Evolutionary conservation across 768 basidiomycete species (phyloP), one percentile per base, ranked within the genome.

Genomic region (Lyophyllum shimeji): DNA sequence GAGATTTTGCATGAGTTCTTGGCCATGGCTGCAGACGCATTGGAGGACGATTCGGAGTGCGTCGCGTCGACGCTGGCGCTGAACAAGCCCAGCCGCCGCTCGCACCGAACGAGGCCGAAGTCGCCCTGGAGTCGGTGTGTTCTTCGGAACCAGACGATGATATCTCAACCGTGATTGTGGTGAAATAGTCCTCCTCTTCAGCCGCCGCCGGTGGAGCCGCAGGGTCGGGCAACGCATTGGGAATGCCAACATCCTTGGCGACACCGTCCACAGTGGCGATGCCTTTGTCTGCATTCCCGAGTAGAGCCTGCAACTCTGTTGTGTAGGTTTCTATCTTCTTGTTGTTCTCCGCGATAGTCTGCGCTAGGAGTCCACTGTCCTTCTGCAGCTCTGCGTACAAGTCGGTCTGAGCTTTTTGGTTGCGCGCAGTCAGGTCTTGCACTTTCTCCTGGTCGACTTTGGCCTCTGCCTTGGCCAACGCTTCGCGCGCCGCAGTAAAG

Each of bases 1-100:
- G 53, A 47, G 9, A 54, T 33, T 33, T 54, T 54, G 45, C 53
- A 54, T 2, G 45, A 39, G 34, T 54, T 54, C 31, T 54, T 54
- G 9, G 53, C 53, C 53, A 54, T 54, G 3, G 29, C n/a, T 2
- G 46, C 27, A 7, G 27, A 29, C 3, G 53, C 33, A 13, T 54
- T 20, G 21, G 45, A 37, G 1, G 33, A 37, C 18, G 53, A n/a
- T 13, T 27, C 46, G n/a, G 53, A 54, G 31, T 33, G 15, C 1
- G 52, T 45, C 9, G 18, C 42, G 17, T 21, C n/a, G 29, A 42
- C 42, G 15, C 52, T 33, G 25, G 12, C n/a, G 27, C 23, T 13
- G 24, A n/a, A 25, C 15, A 24, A 27, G 7, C 23, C 29, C 46
- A 25, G 23, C n/a, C 17, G n/a, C 23, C 34, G 15, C 34, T 11